Conservation (phyloP, 345 rosid genomes). For the Eucalyptus erythrocorys region DNA sequence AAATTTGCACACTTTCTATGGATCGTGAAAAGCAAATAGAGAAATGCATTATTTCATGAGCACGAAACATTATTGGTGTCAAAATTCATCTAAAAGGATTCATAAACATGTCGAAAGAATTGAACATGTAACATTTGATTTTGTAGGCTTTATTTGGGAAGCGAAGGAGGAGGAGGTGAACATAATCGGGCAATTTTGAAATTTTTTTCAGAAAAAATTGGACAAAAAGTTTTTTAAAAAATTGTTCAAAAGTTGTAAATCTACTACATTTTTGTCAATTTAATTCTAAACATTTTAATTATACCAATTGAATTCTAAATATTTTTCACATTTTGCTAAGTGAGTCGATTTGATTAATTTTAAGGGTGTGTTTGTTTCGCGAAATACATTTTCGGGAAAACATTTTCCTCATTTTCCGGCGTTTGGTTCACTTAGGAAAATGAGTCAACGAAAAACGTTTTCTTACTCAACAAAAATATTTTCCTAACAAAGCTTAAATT, state of each 20-base stretch:
- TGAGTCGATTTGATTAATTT: background rate
- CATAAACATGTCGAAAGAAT: background rate
- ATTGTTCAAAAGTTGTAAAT: rapidly evolving
- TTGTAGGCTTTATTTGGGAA: background rate
- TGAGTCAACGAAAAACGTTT: too few species aligned
- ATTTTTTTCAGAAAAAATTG: background rate
- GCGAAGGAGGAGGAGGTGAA: background rate
- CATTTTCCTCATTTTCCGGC: too few species aligned
- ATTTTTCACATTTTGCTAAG: too few species aligned
- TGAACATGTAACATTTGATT: background rate
- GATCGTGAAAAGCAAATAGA: background rate
- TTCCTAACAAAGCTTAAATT: too few species aligned
- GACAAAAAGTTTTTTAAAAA: background rate
- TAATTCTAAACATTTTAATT: rapidly evolving
- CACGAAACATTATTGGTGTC: background rate
- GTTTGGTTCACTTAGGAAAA: too few species aligned
- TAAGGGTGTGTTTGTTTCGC: too few species aligned
- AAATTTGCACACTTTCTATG: background rate
- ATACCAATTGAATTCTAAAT: rapidly evolving
- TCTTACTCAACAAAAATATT: too few species aligned
- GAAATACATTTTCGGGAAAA: too few species aligned
- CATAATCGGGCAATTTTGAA: background rate
- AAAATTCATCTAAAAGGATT: background rate
- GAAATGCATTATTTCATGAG: background rate
- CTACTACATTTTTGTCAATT: too few species aligned